These are phyloP conservation scores for Candida multigemmis DNA, from an alignment of 805 yeast species.

Conservation along the genomic window DNA sequence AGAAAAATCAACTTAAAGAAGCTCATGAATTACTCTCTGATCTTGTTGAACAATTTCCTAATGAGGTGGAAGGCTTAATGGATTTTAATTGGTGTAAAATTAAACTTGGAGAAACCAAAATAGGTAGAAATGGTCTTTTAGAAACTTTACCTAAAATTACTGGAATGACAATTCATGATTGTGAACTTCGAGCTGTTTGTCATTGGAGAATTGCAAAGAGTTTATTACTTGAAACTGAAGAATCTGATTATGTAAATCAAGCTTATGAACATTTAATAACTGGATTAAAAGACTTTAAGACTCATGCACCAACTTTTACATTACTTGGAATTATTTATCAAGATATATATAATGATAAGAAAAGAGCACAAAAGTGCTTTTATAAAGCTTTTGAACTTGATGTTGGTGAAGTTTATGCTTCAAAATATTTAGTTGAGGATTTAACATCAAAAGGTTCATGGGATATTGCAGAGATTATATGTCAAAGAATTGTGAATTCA, in stretches of 20 bases:
- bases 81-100: constrained; percentile 78
- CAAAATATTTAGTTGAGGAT: constrained; percentile 60
- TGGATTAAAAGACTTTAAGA: constrained; percentile 55
- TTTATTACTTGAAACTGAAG: constrained; percentile 26
- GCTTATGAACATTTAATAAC: constrained; percentile 54
- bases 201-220: constrained; percentile 73
- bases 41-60: constrained; percentile 41
- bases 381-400: constrained; percentile 86
- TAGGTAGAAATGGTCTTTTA: constrained; percentile 45
- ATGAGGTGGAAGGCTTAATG: constrained; percentile 47
- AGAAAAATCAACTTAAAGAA: constrained; percentile 44
- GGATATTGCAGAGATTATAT: constrained; percentile 73
- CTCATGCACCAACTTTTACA: constrained; percentile 73
- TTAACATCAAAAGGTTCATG: constrained; percentile 66
- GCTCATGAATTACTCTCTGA: constrained; percentile 47
- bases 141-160: constrained; percentile 31
- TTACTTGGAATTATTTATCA: constrained; percentile 70
- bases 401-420: constrained; percentile 66
- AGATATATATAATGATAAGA: constrained; percentile 45
- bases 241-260: constrained; percentile 17
- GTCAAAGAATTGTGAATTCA: constrained; percentile 54
- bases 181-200: constrained; percentile 49
- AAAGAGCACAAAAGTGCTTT: constrained; percentile 77
- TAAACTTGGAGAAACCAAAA: constrained; percentile 36
- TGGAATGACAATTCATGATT: constrained; percentile 44